Base-by-base conservation (phyloP, 1,139 yeast species). In the Candida albicans region DNA sequence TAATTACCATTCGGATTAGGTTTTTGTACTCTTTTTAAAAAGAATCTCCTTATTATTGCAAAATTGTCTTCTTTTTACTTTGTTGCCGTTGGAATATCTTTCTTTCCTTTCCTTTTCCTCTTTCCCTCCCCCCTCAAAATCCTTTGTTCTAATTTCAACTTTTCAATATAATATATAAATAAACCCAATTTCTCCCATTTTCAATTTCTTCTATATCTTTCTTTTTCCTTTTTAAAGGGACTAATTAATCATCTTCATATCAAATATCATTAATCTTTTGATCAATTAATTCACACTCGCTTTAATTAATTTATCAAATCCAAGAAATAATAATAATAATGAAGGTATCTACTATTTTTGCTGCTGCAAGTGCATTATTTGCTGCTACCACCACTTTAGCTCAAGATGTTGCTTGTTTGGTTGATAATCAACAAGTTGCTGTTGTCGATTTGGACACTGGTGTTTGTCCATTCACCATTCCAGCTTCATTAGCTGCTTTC, bases 381-480 rank as follows among this genome's bases (percentile, higher is more conserved):
- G 53, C 53, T 18, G 53, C 62, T 18, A 53, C 62, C 26, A 41
- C 55, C 24, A 55, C 61, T 40, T 41, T 54, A 37, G 70, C 73
- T 39, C 41, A 51, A 43, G 59, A 67, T 43, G 76, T 71, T 43
- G 70, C 65, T 42, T 72, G 77, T 63, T 52, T 61, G 41, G 67
- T 68, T 41, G 55, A 64, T 49, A 74, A 73, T 49, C 58, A 41
- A 36, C 45, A 54, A 37, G 64, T 62, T 29, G 68, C 68, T 29
- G 58, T 59, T 37, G 76, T 70, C 41, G 75, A 70, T 60, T 64
- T 64, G 49, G 75, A 64, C 48, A 66, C 76, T 40, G 77, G 75
- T 50, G 49, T 46, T 12, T 72, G 77, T 62, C 65, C 70, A 43
- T 70, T 70, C 66, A 48, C 65, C 13, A 50, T 72, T 41, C 73